Evolutionary conservation across 495 filamentous ascomycete species (phyloP).

Genomic region (Glarea lozoyensis): DNA sequence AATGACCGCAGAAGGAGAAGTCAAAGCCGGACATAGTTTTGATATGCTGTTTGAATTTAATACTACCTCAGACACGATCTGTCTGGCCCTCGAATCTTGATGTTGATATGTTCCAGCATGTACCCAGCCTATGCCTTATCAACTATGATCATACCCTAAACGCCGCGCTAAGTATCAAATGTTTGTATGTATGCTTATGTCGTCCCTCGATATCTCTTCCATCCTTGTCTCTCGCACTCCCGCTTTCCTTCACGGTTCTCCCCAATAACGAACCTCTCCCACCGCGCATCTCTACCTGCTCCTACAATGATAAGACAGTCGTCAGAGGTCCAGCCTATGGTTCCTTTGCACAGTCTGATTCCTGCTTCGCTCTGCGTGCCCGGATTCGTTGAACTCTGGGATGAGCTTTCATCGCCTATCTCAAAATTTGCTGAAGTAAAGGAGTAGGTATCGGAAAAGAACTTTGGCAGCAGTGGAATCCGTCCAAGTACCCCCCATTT

Average conservation of each 20-base stretch:
- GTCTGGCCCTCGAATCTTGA: too few species aligned
- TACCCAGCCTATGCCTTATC: too few species aligned
- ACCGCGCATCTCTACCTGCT: conserved; percentile 70
- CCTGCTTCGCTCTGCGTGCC: conserved; percentile 35
- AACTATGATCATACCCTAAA: not conserved
- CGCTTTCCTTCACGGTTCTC: conserved; percentile 55
- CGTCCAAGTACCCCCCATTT: conserved; percentile 78
- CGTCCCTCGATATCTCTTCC: conserved; percentile 67
- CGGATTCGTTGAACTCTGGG: conserved; percentile 22
- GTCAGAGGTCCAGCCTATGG: conserved; percentile 69
- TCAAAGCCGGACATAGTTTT: not conserved
- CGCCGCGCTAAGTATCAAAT: conserved; percentile 15
- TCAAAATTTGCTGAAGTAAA: conserved; percentile 67
- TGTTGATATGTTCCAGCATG: too few species aligned
- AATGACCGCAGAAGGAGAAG: not conserved
- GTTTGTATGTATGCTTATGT: conserved; percentile 22
- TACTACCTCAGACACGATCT: too few species aligned
- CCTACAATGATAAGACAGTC: conserved; percentile 63
- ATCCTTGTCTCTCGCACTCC: conserved; percentile 58
- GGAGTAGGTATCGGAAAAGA: conserved; percentile 82
- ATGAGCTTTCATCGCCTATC: conserved; percentile 58
- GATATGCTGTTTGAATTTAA: not conserved
- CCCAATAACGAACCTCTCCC: conserved; percentile 72
- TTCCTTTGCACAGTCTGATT: conserved; percentile 58
- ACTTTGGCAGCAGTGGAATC: conserved; percentile 66